A percentile compares a stretch with the other conserved stretches of the same genome.
Evolutionary conservation across 2,329 filamentous ascomycete genomes (phyloP).

Genomic region (Fusarium sp.): DNA sequence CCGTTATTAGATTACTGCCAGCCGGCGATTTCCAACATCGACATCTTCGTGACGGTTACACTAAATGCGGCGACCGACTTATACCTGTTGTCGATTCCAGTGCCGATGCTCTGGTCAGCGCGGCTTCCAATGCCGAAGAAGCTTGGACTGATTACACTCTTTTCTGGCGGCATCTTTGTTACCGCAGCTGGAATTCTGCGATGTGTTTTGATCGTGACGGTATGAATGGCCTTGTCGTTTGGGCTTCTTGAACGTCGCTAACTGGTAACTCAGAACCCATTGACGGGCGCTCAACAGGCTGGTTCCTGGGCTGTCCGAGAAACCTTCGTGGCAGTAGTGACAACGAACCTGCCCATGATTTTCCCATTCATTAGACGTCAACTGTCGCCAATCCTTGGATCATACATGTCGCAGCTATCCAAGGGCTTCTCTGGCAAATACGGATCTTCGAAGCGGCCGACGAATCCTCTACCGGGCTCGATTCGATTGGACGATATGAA

Average conservation of each 20-base stretch:
- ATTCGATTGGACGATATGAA: slow-evolving; percentile 22
- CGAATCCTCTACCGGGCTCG: slow-evolving; percentile 22
- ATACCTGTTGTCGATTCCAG: slow-evolving; percentile 65
- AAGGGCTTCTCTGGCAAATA: background rate
- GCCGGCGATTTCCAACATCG: slow-evolving; percentile 58
- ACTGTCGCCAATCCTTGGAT: slow-evolving; percentile 17
- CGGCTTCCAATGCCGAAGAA: slow-evolving; percentile 47
- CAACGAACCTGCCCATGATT: slow-evolving; percentile 52
- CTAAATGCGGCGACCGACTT: slow-evolving; percentile 64
- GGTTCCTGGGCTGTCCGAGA: slow-evolving; percentile 51
- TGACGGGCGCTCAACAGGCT: slow-evolving; percentile 47
- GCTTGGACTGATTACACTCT: slow-evolving; percentile 48
- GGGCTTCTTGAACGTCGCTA: background rate
- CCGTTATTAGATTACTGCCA: slow-evolving; percentile 52
- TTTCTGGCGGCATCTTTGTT: slow-evolving; percentile 51
- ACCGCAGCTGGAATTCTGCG: slow-evolving; percentile 48
- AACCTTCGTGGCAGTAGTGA: slow-evolving; percentile 51
- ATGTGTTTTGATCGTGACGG: slow-evolving; percentile 48
- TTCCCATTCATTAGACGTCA: slow-evolving; percentile 50
- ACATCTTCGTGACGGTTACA: slow-evolving; percentile 59
- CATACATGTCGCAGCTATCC: slow-evolving; percentile 3
- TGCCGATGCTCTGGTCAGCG: slow-evolving; percentile 57
- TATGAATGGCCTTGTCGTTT: slow-evolving; percentile 24
- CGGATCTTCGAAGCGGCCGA: slow-evolving; percentile 11
- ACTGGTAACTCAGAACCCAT: slow-evolving; percentile 43